Conservation (phyloP, 2,329 filamentous ascomycete species). For the Cladosporium sp. region DNA sequence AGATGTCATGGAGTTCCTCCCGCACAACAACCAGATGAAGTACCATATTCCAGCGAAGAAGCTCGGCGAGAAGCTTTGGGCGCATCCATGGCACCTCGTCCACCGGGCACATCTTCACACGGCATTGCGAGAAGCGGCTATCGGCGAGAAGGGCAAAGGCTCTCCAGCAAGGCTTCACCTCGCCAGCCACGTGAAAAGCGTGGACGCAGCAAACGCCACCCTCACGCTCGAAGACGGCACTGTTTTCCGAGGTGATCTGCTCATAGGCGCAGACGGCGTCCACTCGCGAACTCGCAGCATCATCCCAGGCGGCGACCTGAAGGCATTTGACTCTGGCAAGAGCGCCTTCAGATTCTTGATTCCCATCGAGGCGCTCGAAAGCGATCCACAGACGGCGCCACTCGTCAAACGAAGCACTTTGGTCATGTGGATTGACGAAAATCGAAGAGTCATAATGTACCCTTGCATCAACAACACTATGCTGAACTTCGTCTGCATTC, state of each 20-base stretch:
- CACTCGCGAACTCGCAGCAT: conserved; percentile 21
- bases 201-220: conserved; percentile 20
- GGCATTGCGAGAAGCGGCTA: conserved; percentile 22
- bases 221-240: conserved; percentile 25
- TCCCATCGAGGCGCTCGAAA: conserved; percentile 36
- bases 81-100: conserved; percentile 27
- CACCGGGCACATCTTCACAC: conserved; percentile 27
- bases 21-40: conserved; percentile 13
- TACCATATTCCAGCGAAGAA: conserved; percentile 12
- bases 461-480: conserved; percentile 42
- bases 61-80: conserved; percentile 18
- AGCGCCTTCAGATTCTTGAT: conserved; percentile 54
- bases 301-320: conserved; percentile 19
- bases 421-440: conserved; percentile 38
- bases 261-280: conserved; percentile 30
- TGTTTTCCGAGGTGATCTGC: conserved; percentile 22
- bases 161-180: conserved; percentile 21
- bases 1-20: conserved; percentile 15
- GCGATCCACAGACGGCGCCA: conserved; percentile 33
- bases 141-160: conserved; percentile 19
- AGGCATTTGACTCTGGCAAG: conserved; percentile 40
- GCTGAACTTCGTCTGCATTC: conserved; percentile 42
- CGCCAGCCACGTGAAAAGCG: conserved; percentile 18
- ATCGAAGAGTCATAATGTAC: conserved; percentile 43
- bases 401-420: conserved; percentile 30